Evolutionary conservation across 345 rosid genomes (phyloP), one percentile per base, ranked within the genome.

Genomic region (Cardamine chenopodiifolia): DNA sequence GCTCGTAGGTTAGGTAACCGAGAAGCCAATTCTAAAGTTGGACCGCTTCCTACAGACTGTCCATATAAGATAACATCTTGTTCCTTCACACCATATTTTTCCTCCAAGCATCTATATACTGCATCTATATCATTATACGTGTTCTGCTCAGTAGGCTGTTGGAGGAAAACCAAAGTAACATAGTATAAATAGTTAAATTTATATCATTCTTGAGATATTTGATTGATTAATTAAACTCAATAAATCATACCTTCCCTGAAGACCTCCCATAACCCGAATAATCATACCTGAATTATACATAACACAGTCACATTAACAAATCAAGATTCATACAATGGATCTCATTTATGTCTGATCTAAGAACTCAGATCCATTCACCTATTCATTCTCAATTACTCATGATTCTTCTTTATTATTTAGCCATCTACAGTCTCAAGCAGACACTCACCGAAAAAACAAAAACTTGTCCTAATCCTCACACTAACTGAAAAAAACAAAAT

Each of bases 31-130:
- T 94, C 96, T 71, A 91, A 83, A 71, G 97, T 90, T 35, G 98
- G 97, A 20, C 98, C 98, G 69, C 97, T 93, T 49, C 97, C 97
- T 37, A 93, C 94, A 8, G 98, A 93, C 69, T 93, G 97, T 32
- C 98, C 98, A 47, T 94, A 94, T 72, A 94, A 84, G 73, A 94
- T 85, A 39, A 88, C 86, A 82, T 91, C 87, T 80, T 91, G 93
- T 82, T 94, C 88, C 81, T 87, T 90, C 17, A 81, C 88, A 44
- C 89, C 93, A 49, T 91, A 94, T 73, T 78, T 86, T 66, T 91
- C 90, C 57, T 79, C 86, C 57, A 91, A 90, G 71, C 91, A 94
- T 81, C 86, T 85, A 82, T 88, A 91, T n/a, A 78, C 93, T 19
- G 96, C 95, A 77, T 91, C 95, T 66, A 94, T 87, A 78, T 94